Base-by-base conservation (phyloP, 768 basidiomycete species). In the Coprinellus micaceus region DNA sequence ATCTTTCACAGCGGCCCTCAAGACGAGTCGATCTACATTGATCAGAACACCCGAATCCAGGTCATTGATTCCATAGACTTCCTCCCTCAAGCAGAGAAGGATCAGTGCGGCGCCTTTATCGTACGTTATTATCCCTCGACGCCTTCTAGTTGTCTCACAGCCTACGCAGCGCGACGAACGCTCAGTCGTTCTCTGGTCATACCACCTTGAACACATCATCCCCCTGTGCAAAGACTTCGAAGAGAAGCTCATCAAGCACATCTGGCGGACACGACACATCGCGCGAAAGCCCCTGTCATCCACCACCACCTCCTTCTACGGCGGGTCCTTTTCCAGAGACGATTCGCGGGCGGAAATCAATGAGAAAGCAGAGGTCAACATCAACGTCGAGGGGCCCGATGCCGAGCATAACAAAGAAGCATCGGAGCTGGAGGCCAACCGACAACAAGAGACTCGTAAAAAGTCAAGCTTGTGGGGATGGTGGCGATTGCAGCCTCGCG, bases 41-140 rank as follows among this genome's bases (percentile, higher is more conserved):
- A 94, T 69, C 73, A 77, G 51, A 83, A 89, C 63, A 94, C 91
- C 0, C 86, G 91, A 29, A 93, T 95, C 52, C 92, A 95, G 66
- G 83, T 95, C 57, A 71, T 95, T 21, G 84, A 86, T 53, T 79
- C 80, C 37, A 83, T 94, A 61, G 67, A 72, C 33, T 76, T 80
- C 49, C 75, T 95, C 33, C 86, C 87, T 1, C 74, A 80, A 36
- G 91, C 91, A 3, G 89, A 94, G 66, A 93, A 92, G 73, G 91
- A 94, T 52, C 91, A 93, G 61, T 91, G 88, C 47, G 91, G 86
- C 17, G 92, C 92, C 1, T 94, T 94, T 63, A 82, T 92, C 52
- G 77, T 77, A 64, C 52, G 74, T 70, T 43, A 40, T 37, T 29
- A 21, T n/a, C 24, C 49, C 25, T 43, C 7, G n/a, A 19, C 41